Percentiles rank a stretch among this genome's conserved stretches.
phyloP scores from a whole-genome alignment of 805 yeast genomes.

The Candida pseudoglaebosa region DNA sequence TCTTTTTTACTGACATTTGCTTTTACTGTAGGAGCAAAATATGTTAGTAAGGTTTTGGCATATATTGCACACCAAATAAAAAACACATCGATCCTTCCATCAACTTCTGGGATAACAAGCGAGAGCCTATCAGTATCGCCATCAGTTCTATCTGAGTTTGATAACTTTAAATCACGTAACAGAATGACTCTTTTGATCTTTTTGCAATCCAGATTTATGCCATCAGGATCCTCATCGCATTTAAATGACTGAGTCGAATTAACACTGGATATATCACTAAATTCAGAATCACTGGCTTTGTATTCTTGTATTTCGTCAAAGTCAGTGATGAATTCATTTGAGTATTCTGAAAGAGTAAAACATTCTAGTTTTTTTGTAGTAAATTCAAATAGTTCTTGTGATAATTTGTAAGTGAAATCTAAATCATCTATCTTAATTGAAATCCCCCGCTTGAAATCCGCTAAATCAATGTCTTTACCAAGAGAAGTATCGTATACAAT shows the following conservation, averaged over 20 bases:
- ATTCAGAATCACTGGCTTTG: conserved; percentile 15
- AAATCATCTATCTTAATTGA: conserved; percentile 22
- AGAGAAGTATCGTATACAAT: conserved; percentile 18
- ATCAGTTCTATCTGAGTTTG: conserved; percentile 17
- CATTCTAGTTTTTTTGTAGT: conserved; percentile 23
- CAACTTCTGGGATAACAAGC: conserved; percentile 31
- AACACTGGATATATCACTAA: conserved; percentile 33
- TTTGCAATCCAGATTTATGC: conserved; percentile 12
- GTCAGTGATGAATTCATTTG: conserved; percentile 31
- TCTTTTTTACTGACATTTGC: conserved; percentile 24
- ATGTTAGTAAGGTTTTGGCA: conserved; percentile 30
- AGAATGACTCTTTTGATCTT: conserved; percentile 31
- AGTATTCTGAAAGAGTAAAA: conserved; percentile 36
- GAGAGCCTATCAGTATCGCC: conserved; percentile 24
- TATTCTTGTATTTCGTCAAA: conserved; percentile 25
- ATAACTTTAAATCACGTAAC: conserved; percentile 21
- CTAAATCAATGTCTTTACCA: conserved; percentile 28
- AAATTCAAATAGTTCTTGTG: conserved; percentile 18
- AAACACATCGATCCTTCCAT: conserved; percentile 36
- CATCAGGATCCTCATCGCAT: conserved; percentile 13
- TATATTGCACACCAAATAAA: conserved; percentile 40
- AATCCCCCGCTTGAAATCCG: conserved; percentile 36
- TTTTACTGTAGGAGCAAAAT: conserved; percentile 30
- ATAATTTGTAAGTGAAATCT: conserved; percentile 18
- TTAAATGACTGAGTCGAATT: conserved; percentile 18